Evolutionary conservation across 106 monocot genomes (phyloP), one percentile per base, ranked within the genome.

Genomic region (Posidonia australis): DNA sequence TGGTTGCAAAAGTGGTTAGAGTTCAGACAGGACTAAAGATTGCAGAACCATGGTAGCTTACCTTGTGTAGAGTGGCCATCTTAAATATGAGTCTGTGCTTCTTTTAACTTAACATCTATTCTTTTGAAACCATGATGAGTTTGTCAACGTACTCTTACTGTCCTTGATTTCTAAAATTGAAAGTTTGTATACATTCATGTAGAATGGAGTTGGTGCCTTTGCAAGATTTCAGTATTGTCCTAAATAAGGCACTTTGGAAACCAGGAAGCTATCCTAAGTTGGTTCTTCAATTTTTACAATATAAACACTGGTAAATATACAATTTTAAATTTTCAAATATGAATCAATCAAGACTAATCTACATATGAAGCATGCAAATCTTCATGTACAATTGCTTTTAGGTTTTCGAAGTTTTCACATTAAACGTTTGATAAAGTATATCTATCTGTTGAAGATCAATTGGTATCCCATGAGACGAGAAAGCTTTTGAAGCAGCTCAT

Each of bases 1-100:
- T 98, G 96, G 96, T 74, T 98, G 48, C 96, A 98, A 63, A 91
- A 87, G 52, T 87, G 82, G 85, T 77, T 85, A n/a, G 80, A 73
- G 63, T 30, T 70, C 78, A 51, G 90, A 90, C 46, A 81, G 75
- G 58, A 73, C 79, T 44, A 26, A 79, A 26, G 84, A 82, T 19
- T 80, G 74, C 78, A 87, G 82, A 63, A 18, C 54, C 31, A 83
- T 78, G 83, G 77, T 90, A 51, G 90, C 87, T 69, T 66, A 83
- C 66, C 84, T 98, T 25, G 90, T 91, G 32, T 66, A 74, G 0
- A 45, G 54, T 44, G 90, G 90, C 51, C 78, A 85, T 44, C 54
- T 98, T 17, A 82, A 81, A 87, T 98, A 98, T 23, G 84, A 90
- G 96, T 98, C 84, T 46, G 80, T 36, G n/a, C 31, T 23, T 32